Evolutionary conservation across 1,284 basidiomycete species (phyloP).

Genomic region (Waitea zeae): DNA sequence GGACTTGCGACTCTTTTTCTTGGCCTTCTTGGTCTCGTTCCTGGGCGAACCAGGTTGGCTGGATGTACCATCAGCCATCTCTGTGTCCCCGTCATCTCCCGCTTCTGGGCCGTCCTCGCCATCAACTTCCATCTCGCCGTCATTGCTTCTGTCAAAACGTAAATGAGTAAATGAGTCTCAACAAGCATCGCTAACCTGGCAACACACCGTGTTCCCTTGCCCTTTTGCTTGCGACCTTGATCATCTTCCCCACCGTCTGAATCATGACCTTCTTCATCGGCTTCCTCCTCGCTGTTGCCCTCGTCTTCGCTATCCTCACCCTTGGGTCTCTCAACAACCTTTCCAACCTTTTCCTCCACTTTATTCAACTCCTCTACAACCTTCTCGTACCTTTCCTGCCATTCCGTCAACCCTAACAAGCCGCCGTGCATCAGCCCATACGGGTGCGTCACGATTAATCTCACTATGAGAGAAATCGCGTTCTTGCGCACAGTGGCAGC

Average conservation of each 20-base stretch:
- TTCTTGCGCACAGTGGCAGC: constrained; percentile 75
- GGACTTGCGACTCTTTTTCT: constrained; percentile 48
- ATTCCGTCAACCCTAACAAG: constrained; percentile 55
- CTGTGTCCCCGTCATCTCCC: constrained; percentile 14
- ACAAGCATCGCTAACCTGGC: not conserved
- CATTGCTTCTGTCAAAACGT: constrained; percentile 7
- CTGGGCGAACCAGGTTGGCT: constrained; percentile 12
- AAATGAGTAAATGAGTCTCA: not conserved
- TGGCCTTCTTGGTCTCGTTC: constrained; percentile 23
- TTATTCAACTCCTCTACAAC: constrained; percentile 46
- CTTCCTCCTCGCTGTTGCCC: constrained; percentile 19
- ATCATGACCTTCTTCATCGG: constrained; percentile 15
- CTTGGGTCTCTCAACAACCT: constrained; percentile 31
- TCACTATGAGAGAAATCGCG: constrained; percentile 64
- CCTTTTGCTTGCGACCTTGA: constrained; percentile 7
- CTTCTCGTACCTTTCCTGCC: constrained; percentile 57
- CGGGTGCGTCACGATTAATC: constrained; percentile 79
- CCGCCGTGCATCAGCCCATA: constrained; percentile 81
- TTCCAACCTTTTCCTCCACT: constrained; percentile 34
- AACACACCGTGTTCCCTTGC: constrained; percentile 9
- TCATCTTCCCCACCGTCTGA: constrained; percentile 11
- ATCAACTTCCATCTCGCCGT: constrained; percentile 41
- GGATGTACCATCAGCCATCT: constrained; percentile 18
- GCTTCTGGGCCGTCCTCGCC: constrained; percentile 11
- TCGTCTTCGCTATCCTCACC: constrained; percentile 19